Evolutionary conservation across 2,329 filamentous ascomycete genomes (phyloP).

Genomic region (Penicillium sp.): DNA sequence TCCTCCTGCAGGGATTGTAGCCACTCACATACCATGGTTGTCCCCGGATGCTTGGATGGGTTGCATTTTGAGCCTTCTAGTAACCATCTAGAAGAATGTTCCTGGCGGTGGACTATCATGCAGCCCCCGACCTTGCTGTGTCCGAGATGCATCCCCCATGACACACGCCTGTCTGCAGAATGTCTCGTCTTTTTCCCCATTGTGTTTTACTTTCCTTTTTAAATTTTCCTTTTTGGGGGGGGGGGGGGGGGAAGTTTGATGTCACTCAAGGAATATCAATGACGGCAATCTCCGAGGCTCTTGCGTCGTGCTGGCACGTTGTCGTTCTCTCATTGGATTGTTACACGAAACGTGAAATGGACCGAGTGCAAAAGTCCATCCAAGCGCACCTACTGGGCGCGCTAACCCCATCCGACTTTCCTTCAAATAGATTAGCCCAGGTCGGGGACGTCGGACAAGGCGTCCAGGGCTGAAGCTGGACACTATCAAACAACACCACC

Average conservation of each 20-base stretch:
- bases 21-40: constrained; percentile 15
- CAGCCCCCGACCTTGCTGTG: constrained; percentile 11
- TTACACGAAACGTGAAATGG: constrained; percentile 25
- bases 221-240: not conserved
- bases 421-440: not conserved
- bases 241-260: not conserved
- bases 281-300: constrained; percentile 25
- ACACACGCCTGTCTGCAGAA: constrained; percentile 1
- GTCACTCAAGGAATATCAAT: constrained; percentile 10
- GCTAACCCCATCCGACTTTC: not conserved
- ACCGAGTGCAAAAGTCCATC: constrained; percentile 20
- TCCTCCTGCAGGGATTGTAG: constrained; percentile 14
- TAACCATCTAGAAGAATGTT: constrained; percentile 34
- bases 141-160: constrained; percentile 5
- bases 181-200: not conserved
- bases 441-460: constrained; percentile 20
- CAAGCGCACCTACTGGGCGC: constrained; percentile 15
- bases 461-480: constrained; percentile 12
- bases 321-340: not conserved
- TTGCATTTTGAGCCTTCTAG: constrained; percentile 27
- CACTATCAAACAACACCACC: constrained; percentile 6
- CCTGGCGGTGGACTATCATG: constrained; percentile 25
- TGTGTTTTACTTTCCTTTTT: constrained; percentile 2
- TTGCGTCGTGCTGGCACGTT: constrained; percentile 5
- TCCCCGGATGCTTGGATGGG: constrained; percentile 27